Conservation (phyloP, 2,329 filamentous ascomycete genomes). For the Aspergillus luchuensis region DNA sequence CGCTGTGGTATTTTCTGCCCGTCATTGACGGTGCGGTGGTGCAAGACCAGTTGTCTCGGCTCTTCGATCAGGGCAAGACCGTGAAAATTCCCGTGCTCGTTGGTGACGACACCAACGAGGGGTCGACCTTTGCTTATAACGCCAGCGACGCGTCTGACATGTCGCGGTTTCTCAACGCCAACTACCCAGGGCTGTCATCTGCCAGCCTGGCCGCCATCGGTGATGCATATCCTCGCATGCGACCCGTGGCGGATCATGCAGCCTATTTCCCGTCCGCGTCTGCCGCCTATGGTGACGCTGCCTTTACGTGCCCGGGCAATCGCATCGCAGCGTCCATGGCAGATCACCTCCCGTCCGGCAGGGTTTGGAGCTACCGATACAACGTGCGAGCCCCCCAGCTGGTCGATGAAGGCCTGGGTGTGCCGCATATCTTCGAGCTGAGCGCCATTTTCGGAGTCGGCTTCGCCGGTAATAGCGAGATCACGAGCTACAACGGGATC, state of each 20-base stretch:
- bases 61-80: not conserved
- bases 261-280: not conserved
- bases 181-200: not conserved
- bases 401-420: slow-evolving; percentile 37
- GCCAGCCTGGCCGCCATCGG: not conserved
- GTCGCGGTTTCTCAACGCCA: not conserved
- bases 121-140: not conserved
- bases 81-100: not conserved
- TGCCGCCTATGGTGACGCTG: slow-evolving; percentile 48
- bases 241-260: not conserved
- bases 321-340: slow-evolving; percentile 41
- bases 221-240: not conserved
- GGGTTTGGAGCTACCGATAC: slow-evolving; percentile 52
- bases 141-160: not conserved
- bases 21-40: not conserved
- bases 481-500: slow-evolving; percentile 33
- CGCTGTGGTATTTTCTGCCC: not conserved
- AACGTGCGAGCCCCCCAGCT: slow-evolving; percentile 45
- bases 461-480: slow-evolving; percentile 13
- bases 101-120: not conserved
- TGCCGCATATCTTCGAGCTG: slow-evolving; percentile 37
- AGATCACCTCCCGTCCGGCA: slow-evolving; percentile 19
- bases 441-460: slow-evolving; percentile 27
- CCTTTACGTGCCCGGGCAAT: slow-evolving; percentile 49
- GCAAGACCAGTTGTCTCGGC: not conserved